These are phyloP conservation scores for Stephania japonica DNA, from an alignment of 164 flowering plant genomes.

Conservation along the genomic window DNA sequence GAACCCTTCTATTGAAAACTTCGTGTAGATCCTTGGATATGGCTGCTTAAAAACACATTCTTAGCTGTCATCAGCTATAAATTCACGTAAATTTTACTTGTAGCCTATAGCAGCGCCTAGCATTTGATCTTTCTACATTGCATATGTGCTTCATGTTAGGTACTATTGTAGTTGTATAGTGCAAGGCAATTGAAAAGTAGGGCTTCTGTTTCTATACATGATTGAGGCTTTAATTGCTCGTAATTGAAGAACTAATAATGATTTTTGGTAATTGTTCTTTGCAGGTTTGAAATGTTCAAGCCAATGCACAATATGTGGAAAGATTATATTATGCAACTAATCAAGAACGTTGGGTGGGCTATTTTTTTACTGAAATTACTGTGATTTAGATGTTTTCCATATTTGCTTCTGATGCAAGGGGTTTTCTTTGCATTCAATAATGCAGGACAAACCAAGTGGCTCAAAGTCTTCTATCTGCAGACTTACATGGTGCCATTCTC, in stretches of 20 bases:
- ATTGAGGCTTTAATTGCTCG: neutral
- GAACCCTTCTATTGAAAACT: no score
- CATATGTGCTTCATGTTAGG: neutral
- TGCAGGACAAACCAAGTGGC: slow-evolving; percentile 62
- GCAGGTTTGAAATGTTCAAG: slow-evolving; percentile 61
- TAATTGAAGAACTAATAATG: neutral
- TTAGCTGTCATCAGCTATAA: no score
- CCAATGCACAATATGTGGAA: slow-evolving; percentile 91
- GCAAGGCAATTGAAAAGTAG: neutral
- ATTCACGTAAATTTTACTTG: no score
- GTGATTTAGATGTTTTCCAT: neutral
- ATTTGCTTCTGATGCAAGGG: neutral
- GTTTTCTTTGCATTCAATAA: slow-evolving; percentile 11
- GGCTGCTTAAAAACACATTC: no score
- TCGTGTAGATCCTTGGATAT: no score
- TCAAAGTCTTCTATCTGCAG: slow-evolving; percentile 59
- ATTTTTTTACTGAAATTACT: neutral
- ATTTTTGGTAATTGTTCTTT: neutral
- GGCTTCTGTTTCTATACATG: neutral
- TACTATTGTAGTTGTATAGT: neutral
- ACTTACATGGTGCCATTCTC: slow-evolving; percentile 81
- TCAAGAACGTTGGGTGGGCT: slow-evolving; percentile 53
- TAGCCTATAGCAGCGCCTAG: neutral
- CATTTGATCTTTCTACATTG: neutral
- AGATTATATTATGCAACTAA: slow-evolving; percentile 51